Conservation (phyloP, 2,329 filamentous ascomycete genomes). For the Sclerotinia minor region DNA sequence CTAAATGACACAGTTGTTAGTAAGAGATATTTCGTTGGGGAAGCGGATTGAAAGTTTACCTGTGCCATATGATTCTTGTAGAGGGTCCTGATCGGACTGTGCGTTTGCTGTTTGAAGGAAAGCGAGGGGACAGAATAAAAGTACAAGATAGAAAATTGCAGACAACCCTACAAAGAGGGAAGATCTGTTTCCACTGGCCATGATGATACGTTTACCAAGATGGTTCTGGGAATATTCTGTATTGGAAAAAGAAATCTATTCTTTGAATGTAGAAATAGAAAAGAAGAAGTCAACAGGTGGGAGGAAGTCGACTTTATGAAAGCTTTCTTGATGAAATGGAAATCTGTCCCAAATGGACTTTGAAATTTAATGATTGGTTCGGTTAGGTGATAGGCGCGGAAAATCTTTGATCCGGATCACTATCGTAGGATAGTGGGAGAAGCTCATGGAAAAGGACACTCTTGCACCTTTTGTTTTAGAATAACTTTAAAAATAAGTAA, state of each 20-base stretch:
- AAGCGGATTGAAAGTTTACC: constrained; percentile 44
- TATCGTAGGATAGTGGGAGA: constrained; percentile 10
- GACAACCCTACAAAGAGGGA: constrained; percentile 79
- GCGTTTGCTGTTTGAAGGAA: constrained; percentile 76
- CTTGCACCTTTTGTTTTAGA: constrained; percentile 16
- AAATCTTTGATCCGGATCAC: constrained; percentile 13
- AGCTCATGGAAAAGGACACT: constrained; percentile 23
- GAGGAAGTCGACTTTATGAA: constrained; percentile 23
- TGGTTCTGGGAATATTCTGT: constrained; percentile 17
- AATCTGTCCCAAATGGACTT: constrained; percentile 36
- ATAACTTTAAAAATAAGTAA: constrained; percentile 4
- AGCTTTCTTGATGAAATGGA: constrained; percentile 31
- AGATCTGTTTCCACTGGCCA: constrained; percentile 63
- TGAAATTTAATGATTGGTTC: constrained; percentile 32
- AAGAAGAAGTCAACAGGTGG: constrained; percentile 2
- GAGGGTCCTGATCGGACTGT: constrained; percentile 64
- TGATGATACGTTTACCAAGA: constrained; percentile 44
- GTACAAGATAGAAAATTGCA: constrained; percentile 86
- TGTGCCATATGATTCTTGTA: constrained; percentile 75
- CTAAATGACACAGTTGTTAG: constrained; percentile 45
- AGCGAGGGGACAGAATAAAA: constrained; percentile 84
- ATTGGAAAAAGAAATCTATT: constrained; percentile 20
- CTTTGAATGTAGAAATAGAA: constrained; percentile 16
- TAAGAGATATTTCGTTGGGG: constrained; percentile 1
- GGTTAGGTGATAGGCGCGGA: constrained; percentile 23